Evolutionary conservation across 2,329 filamentous ascomycete genomes (phyloP), one percentile per base, ranked within the genome.

Genomic region (Epichloe typhina): DNA sequence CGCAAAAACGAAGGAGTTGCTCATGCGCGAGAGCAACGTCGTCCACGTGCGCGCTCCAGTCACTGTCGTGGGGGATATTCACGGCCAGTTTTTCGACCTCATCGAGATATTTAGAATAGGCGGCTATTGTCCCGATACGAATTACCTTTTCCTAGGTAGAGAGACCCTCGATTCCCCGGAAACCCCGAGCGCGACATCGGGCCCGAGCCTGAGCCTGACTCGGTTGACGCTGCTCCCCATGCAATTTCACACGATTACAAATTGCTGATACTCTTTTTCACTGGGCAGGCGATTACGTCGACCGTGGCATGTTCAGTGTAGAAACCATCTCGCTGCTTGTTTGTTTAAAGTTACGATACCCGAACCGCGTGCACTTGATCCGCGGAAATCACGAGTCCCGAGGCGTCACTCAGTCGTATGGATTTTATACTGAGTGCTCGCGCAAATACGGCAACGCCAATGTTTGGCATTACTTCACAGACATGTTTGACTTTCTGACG

Each of bases 11-110:
- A 98, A 98, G 66, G 93, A 98, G 74, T 77, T 98, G 60, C 79
- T 98, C 59, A 98, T 98, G 93, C 91, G 94, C 66, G 93, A 98
- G 80, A 97, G 91, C 79, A 98, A 98, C 71, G 93, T 98, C 55
- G 93, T 98, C 54, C 93, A 98, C 68, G 94, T 98, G 55, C 82
- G 83, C 60, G 90, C 93, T 35, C 93, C 93, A 2, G 88, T 98
- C 53, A 98, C 93, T 15, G 93, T 98, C 9, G 93, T 98, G 39
- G 93, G 93, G 58, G 93, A 98, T 67, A 98, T 98, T 59, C 93
- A 98, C 68, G 93, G 93, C 53, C 93, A 98, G 69, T 98, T 98
- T 72, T 97, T 91, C 69, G 93, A 98, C 68, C 82, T 98, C 72
- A 93, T 98, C 58, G 93, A 98, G 76, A 97, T 98, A 59, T 98